A percentile compares a stretch with the other conserved stretches of the same genome.
phyloP scores from a whole-genome alignment of 805 yeast genomes.

The Kazachstania taianensis region DNA sequence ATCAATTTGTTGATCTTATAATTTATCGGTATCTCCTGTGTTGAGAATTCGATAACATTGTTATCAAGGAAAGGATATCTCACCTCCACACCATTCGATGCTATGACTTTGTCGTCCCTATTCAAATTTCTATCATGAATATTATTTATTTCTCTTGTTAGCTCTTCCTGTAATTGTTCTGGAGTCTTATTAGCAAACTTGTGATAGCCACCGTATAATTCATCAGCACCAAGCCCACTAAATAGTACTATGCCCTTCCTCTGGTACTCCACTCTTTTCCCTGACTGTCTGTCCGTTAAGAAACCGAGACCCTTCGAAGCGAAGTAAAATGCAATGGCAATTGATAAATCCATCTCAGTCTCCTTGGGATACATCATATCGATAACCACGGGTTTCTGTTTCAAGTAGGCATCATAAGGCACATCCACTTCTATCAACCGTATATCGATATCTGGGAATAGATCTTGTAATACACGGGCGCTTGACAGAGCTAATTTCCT shows the following conservation, averaged over 20 bases:
- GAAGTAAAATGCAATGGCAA: slow-evolving; percentile 90
- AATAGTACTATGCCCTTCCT: slow-evolving; percentile 61
- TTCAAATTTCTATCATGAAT: slow-evolving; percentile 75
- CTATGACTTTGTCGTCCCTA: slow-evolving; percentile 83
- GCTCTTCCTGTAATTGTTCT: slow-evolving; percentile 42
- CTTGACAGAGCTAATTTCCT: slow-evolving; percentile 62
- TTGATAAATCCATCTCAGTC: slow-evolving; percentile 92
- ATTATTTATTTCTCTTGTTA: slow-evolving; percentile 59
- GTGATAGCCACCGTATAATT: slow-evolving; percentile 90
- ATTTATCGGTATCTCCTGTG: slow-evolving; percentile 39
- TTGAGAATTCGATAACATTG: slow-evolving; percentile 42
- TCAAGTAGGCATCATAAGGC: slow-evolving; percentile 53
- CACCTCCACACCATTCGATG: slow-evolving; percentile 81
- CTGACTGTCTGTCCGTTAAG: slow-evolving; percentile 5
- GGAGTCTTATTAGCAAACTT: slow-evolving; percentile 49
- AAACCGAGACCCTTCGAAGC: slow-evolving; percentile 57
- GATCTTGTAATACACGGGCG: slow-evolving; percentile 38
- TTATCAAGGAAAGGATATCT: slow-evolving; percentile 79
- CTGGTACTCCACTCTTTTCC: slow-evolving; percentile 26
- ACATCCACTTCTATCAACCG: slow-evolving; percentile 62
- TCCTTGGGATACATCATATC: slow-evolving; percentile 69
- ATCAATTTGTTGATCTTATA: slow-evolving; percentile 43
- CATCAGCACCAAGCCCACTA: slow-evolving; percentile 97
- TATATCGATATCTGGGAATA: slow-evolving; percentile 35
- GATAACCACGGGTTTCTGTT: slow-evolving; percentile 41